Evolutionary conservation across 306 rosid genomes (phyloP).

Genomic region (Prunus kanzakura): DNA sequence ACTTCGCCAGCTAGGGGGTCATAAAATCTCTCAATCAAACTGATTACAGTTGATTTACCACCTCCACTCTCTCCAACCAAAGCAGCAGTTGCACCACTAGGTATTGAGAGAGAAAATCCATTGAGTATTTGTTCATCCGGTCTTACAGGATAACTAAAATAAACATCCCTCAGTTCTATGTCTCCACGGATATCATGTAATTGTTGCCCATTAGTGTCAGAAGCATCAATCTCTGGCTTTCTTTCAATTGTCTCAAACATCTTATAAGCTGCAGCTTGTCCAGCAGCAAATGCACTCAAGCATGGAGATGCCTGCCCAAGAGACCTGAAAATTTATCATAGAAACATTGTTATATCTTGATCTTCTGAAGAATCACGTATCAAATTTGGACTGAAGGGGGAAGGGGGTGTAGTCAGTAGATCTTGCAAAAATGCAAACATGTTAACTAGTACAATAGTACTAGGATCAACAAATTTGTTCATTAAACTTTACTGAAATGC

Average conservation of each 20-base stretch:
- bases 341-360: background rate
- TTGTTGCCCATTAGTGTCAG: constrained; percentile 41
- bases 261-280: constrained; percentile 85
- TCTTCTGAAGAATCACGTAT: background rate
- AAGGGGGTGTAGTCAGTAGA: background rate
- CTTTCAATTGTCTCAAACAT: constrained; percentile 76
- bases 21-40: constrained; percentile 81
- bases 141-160: constrained; percentile 75
- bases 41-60: constrained; percentile 76
- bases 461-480: background rate
- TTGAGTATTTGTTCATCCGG: constrained; percentile 51
- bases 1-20: constrained; percentile 76
- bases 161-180: constrained; percentile 59
- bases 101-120: constrained; percentile 58
- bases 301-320: constrained; percentile 87
- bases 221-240: constrained; percentile 69
- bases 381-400: background rate
- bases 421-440: background rate
- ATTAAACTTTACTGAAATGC: too few relatives aligned
- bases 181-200: constrained; percentile 63
- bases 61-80: constrained; percentile 90
- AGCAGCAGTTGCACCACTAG: constrained; percentile 68
- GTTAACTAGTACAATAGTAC: background rate
- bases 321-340: constrained; percentile 36
- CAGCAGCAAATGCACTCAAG: constrained; percentile 74